Percentiles rank a stretch among this genome's conserved stretches.
phyloP scores from a whole-genome alignment of 2,329 filamentous ascomycete genomes.

The Aspergillus sp. region DNA sequence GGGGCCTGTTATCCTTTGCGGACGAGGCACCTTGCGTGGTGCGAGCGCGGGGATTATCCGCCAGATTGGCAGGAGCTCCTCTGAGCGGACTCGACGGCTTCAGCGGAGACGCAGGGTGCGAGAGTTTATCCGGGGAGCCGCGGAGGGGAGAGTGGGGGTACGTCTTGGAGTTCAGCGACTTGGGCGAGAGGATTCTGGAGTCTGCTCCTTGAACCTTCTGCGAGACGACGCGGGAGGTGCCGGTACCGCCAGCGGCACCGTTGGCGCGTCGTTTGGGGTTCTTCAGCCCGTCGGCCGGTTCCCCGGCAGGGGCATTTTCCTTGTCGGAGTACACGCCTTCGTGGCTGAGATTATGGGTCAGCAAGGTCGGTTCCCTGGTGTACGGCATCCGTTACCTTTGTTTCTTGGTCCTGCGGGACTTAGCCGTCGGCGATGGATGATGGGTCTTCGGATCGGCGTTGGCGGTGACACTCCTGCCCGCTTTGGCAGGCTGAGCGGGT shows the following conservation, averaged over 20 bases:
- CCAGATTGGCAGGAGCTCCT: conserved; percentile 13
- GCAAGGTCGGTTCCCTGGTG: conserved; percentile 4
- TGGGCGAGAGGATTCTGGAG: conserved; percentile 65
- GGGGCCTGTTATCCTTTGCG: conserved; percentile 17
- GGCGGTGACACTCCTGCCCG: conserved; percentile 19
- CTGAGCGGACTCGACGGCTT: conserved; percentile 43
- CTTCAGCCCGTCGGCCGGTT: conserved; percentile 43
- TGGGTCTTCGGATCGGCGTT: conserved; percentile 21
- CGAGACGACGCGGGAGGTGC: conserved; percentile 32
- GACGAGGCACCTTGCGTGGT: conserved; percentile 18
- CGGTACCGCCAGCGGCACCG: conserved; percentile 24
- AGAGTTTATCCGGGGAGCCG: conserved; percentile 33
- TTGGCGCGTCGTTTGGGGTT: conserved; percentile 61
- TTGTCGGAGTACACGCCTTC: conserved; percentile 60
- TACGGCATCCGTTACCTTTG: conserved; percentile 21
- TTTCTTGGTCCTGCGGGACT: conserved; percentile 20
- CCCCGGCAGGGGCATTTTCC: conserved; percentile 52
- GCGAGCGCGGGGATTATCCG: conserved; percentile 10
- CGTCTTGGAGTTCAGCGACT: conserved; percentile 69
- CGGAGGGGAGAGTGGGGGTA: conserved; percentile 48
- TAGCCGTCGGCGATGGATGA: conserved; percentile 19
- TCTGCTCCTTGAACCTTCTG: conserved; percentile 37
- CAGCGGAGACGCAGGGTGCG: conserved; percentile 53
- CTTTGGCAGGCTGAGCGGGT: conserved; percentile 20
- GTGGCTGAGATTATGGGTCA: conserved; percentile 42